phyloP scores from a whole-genome alignment of 2,329 filamentous ascomycete genomes.

The Fusarium compactum region DNA sequence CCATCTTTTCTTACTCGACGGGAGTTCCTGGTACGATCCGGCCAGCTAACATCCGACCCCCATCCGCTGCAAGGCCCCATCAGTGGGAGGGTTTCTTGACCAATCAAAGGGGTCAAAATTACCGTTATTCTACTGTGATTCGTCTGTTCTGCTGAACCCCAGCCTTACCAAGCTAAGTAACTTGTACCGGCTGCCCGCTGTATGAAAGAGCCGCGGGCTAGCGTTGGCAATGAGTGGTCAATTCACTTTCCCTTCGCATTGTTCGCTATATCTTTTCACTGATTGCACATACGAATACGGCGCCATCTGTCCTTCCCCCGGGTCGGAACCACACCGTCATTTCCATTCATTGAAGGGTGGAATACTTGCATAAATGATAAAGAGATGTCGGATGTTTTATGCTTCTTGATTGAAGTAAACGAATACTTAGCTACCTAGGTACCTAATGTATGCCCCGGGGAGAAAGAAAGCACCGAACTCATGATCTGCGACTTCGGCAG shows the following conservation, averaged over 20 bases:
- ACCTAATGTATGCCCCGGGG: neutral
- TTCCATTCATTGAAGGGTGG: constrained; percentile 13
- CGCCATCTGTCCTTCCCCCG: constrained; percentile 3
- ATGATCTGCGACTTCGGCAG: neutral
- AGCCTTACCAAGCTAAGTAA: constrained; percentile 27
- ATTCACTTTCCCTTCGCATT: constrained; percentile 1
- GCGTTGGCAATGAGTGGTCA: neutral
- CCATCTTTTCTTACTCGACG: constrained; percentile 4
- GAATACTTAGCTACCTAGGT: neutral
- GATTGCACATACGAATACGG: constrained; percentile 44
- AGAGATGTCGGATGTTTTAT: constrained; percentile 7
- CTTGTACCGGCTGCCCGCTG: constrained; percentile 9
- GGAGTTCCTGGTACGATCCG: constrained; percentile 42
- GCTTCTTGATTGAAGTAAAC: neutral
- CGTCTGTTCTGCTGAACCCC: constrained; percentile 18
- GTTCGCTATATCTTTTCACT: constrained; percentile 9
- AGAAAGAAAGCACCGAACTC: neutral
- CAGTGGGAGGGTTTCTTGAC: constrained; percentile 12
- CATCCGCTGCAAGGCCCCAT: constrained; percentile 14
- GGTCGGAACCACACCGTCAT: constrained; percentile 38
- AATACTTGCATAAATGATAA: neutral
- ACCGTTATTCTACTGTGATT: constrained; percentile 47
- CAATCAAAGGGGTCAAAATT: constrained; percentile 50
- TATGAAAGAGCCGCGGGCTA: constrained; percentile 13
- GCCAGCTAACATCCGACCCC: constrained; percentile 45